Percentiles rank a stretch among this genome's conserved stretches.
Evolutionary conservation across 169 alveolate genomes (phyloP).

Genomic region (Eimeria falciformis): DNA sequence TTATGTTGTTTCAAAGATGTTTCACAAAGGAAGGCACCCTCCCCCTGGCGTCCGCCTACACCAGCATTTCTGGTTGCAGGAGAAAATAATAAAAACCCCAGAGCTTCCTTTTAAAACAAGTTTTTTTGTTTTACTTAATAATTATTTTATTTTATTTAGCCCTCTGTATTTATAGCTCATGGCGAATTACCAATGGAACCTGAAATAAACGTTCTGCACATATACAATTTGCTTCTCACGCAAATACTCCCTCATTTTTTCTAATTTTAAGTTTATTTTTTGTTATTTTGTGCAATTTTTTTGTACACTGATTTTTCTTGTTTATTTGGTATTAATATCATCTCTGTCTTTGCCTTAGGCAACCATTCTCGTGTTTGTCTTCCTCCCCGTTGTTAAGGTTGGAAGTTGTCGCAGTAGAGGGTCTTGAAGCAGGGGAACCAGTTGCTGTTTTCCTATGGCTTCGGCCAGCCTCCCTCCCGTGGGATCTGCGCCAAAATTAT

Average conservation of each 20-base stretch:
- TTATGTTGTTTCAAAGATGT: neutral
- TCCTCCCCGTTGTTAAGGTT: neutral
- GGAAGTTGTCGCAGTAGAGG: neutral
- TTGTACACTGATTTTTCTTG: neutral
- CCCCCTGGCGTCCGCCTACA: too few relatives aligned
- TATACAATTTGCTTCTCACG: neutral
- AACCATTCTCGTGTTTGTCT: neutral
- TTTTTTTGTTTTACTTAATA: too few relatives aligned
- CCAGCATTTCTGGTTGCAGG: neutral
- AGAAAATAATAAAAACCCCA: neutral
- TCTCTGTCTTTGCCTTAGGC: neutral
- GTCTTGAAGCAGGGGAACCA: neutral
- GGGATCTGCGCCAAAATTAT: neutral
- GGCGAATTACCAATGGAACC: neutral
- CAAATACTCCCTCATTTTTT: neutral
- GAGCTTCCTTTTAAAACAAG: neutral
- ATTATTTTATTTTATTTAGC: neutral
- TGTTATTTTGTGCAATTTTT: neutral
- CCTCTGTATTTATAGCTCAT: neutral
- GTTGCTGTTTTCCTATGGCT: neutral
- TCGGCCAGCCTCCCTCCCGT: neutral
- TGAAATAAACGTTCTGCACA: neutral
- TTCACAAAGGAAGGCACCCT: too few relatives aligned
- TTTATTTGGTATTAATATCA: neutral
- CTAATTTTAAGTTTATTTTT: too few relatives aligned